Conservation (phyloP, 2,329 filamentous ascomycete genomes). For the Fonsecaea erecta region DNA sequence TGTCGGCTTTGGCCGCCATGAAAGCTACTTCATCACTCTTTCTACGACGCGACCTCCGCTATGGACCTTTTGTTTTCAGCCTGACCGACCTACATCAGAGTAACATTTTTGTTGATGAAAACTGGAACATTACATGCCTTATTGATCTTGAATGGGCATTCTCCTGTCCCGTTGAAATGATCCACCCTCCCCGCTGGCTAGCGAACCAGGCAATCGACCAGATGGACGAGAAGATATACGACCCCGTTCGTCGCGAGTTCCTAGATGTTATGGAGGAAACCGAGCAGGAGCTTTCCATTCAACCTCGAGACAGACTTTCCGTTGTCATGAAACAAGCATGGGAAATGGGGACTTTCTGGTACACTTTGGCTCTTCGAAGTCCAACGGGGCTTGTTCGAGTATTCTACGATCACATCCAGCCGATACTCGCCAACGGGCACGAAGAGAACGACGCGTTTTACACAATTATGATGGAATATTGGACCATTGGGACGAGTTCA, state of each 20-base stretch:
- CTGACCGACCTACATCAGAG: constrained; percentile 50
- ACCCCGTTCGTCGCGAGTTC: constrained; percentile 21
- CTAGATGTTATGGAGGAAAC: constrained; percentile 14
- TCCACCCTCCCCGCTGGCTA: constrained; percentile 37
- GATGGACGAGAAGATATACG: constrained; percentile 25
- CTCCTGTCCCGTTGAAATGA: constrained; percentile 38
- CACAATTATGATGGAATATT: constrained; percentile 35
- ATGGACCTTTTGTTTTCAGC: constrained; percentile 45
- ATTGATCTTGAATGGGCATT: constrained; percentile 42
- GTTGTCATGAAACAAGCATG: constrained; percentile 38
- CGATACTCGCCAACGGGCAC: constrained; percentile 34
- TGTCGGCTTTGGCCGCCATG: constrained; percentile 40
- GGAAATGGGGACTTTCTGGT: constrained; percentile 40
- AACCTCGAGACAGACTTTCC: constrained; percentile 14
- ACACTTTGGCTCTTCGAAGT: constrained; percentile 37
- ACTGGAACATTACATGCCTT: constrained; percentile 40
- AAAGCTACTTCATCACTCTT: constrained; percentile 40
- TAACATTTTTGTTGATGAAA: constrained; percentile 41
- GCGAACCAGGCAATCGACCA: constrained; percentile 30
- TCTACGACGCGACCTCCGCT: constrained; percentile 40
- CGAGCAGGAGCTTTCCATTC: constrained; percentile 22
- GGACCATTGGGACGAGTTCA: constrained; percentile 28
- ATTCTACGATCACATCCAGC: constrained; percentile 40
- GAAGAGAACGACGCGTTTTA: constrained; percentile 31
- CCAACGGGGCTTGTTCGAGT: constrained; percentile 38